These are phyloP conservation scores for Nothophoma quercina DNA, from an alignment of 2,329 filamentous ascomycete species.

Conservation along the genomic window DNA sequence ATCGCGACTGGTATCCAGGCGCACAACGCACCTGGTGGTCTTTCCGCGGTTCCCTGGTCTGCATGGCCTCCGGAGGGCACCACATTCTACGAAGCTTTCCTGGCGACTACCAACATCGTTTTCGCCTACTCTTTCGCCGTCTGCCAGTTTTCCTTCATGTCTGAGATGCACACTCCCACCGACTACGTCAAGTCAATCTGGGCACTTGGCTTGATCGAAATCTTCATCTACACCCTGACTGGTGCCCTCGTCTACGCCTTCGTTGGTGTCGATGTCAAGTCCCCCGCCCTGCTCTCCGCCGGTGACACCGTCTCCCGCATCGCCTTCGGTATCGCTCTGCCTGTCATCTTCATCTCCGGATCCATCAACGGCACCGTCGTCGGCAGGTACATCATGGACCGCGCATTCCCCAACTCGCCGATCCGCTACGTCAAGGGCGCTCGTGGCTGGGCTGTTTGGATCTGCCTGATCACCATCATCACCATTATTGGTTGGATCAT, in stretches of 20 bases:
- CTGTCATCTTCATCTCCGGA: conserved; percentile 76
- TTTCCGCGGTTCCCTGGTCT: conserved; percentile 41
- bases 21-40: conserved; percentile 41
- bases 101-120: conserved; percentile 44
- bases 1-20: conserved; percentile 65
- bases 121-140: conserved; percentile 62
- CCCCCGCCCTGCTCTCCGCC: conserved; percentile 72
- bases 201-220: conserved; percentile 67
- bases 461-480: conserved; percentile 61
- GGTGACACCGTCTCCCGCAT: conserved; percentile 67
- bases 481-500: conserved; percentile 74
- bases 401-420: conserved; percentile 65
- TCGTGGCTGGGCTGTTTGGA: conserved; percentile 62
- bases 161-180: conserved; percentile 69
- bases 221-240: conserved; percentile 70
- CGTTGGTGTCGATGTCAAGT: conserved; percentile 66
- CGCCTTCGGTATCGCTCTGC: conserved; percentile 74
- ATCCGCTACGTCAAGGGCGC: conserved; percentile 50
- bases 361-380: conserved; percentile 75
- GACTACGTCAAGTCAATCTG: conserved; percentile 65
- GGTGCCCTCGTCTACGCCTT: conserved; percentile 75
- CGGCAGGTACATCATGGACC: conserved; percentile 70
- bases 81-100: conserved; percentile 72
- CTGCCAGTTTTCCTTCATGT: conserved; percentile 74
- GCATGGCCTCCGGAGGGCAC: conserved; percentile 42